Conservation (phyloP, 331 rosid genomes). For the Quercus phellos region DNA sequence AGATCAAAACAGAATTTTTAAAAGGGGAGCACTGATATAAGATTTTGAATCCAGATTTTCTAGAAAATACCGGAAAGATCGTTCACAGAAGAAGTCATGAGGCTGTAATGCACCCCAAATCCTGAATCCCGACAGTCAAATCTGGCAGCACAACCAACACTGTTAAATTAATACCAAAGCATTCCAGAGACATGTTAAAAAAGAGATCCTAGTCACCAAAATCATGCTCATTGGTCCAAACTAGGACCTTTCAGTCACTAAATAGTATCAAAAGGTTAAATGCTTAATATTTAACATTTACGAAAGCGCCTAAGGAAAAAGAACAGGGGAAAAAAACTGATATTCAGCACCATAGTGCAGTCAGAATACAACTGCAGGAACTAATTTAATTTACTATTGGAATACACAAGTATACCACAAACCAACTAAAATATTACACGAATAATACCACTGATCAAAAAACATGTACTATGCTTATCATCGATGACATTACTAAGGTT, state of each 20-base stretch:
- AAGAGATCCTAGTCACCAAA: not conserved
- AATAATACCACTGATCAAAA: not conserved
- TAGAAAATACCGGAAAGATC: constrained; percentile 41
- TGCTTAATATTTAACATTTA: not conserved
- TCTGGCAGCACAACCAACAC: constrained; percentile 25
- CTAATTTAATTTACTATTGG: not conserved
- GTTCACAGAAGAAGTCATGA: constrained; percentile 49
- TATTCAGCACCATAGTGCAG: not conserved
- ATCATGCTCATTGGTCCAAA: not conserved
- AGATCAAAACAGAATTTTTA: not conserved
- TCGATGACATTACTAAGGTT: not conserved
- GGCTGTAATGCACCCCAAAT: constrained; percentile 17
- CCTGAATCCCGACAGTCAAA: constrained; percentile 16
- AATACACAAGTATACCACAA: not conserved
- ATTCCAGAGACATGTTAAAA: not conserved
- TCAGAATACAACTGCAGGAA: not conserved
- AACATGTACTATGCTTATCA: not conserved
- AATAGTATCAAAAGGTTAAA: not conserved
- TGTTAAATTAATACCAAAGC: not conserved
- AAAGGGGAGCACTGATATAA: not conserved
- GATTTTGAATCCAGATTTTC: not conserved
- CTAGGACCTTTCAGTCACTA: not conserved
- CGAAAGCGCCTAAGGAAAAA: not conserved
- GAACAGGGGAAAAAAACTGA: not conserved
- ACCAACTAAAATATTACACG: not conserved